Evolutionary conservation across 805 yeast genomes (phyloP), one percentile per base, ranked within the genome.

Genomic region (Ogataea trehalophila): DNA sequence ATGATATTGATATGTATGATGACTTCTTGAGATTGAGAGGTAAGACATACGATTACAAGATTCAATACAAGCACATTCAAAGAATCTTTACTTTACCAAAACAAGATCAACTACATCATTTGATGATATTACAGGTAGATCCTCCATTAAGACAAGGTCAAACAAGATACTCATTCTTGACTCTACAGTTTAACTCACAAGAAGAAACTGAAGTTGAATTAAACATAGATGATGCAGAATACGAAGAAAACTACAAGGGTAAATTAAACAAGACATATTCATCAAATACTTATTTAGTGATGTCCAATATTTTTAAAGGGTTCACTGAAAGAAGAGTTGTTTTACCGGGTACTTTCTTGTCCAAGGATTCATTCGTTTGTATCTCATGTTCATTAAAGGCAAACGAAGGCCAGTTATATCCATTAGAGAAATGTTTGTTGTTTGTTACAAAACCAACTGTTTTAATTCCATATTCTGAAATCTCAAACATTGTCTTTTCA

Each of bases 91-190:
- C 95, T 14, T 75, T 94, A 55, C 99, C 99, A 23, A 90, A 89
- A 62, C 90, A 96, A 0, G 99, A 94, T 66, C 97, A 90, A 52
- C 74, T 86, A 39, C 95, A 92, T 64, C 95, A 92, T 65, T 72
- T 91, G 55, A 74, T 94, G 62, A 84, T 94, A 6, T 71, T 92
- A 50, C 97, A 95, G 61, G 85, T 94, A 41, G 97, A 92, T 57
- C 99, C 99, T 23, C 99, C 99, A 2, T 73, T 94, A 54, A 83
- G 98, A 66, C 99, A 94, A 70, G 99, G 99, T 47, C 98, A 94
- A 70, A 94, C 99, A 0, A 80, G 96, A 50, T 92, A 94, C 61
- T 95, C 97, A 37, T 94, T 88, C 65, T 72, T 94, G 63, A 92
- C 90, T 14, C 69, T 92, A 65, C 99, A 94, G 70, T 88, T 94